Evolutionary conservation across 2,329 filamentous ascomycete genomes (phyloP), one percentile per base, ranked within the genome.

Genomic region (Byssochlamys sp.): DNA sequence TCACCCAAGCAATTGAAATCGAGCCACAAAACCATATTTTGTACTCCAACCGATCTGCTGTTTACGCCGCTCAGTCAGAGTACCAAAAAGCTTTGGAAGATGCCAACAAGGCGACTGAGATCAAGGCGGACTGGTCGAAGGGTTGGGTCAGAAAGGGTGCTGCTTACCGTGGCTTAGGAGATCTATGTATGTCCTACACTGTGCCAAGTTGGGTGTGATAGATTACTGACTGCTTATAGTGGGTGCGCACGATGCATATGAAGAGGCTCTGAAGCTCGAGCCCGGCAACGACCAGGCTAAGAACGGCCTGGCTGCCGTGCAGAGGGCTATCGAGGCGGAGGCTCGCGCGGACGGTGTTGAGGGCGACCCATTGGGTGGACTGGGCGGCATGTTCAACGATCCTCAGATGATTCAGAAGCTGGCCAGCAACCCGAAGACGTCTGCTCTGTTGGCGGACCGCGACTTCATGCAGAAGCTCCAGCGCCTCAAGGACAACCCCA

Each of bases 81-180:
- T 99, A 89, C 81, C 80, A 88, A 62, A 83, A 87, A 65, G 94
- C 94, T 24, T 79, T 97, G 27, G 81, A 88, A 62, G 94, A 99
- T 80, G 94, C 94, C 58, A 87, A 87, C 71, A 96, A 96, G 82
- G 94, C 90, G 2, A 95, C 88, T 57, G 84, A 95, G 76, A 80
- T 99, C 73, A 97, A 99, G 81, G 88, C 92, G 11, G 94, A 97
- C 80, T 99, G 94, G 94, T 86, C 90, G 59, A 97, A 97, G 78
- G 94, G 94, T 64, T 96, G 90, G 88, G 87, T 89, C 59, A 86
- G 94, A 60, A 96, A 96, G 75, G 94, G 92, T 64, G 87, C 91
- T 62, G 94, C 94, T 57, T 81, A 91, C 33, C 94, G 96, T 73
- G 94, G 94, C 52, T 79, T 86, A 59, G 90, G 91, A 55, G 90